Base-by-base conservation (phyloP, 768 basidiomycete genomes). In the Psilocybe tampanensis region DNA sequence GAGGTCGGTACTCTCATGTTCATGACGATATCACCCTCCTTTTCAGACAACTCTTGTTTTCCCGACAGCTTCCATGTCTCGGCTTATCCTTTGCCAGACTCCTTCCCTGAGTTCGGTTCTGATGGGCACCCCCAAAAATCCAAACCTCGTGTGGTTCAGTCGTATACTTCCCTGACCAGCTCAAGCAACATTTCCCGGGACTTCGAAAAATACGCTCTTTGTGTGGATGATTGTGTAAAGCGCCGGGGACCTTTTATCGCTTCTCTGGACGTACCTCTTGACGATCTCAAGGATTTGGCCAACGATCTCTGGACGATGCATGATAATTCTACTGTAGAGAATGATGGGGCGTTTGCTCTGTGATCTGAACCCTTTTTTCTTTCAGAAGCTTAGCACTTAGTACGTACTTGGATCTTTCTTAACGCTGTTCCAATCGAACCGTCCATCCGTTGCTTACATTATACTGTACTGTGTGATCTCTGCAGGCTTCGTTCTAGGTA, bases 301-400 rank as follows among this genome's bases (percentile, higher is more conserved):
- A 81, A 83, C 60, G 79, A 80, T 39, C 64, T 89, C 45, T 88
- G 88, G 86, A 79, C 76, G 18, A 70, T 88, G 24, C 77, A 80
- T 47, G 86, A 86, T 57, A 73, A 70, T 60, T 70, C 73, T 23
- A 69, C 68, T 13, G 71, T 44, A 23, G 50, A 53, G 8, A 33
- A 18, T 12, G 42, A 32, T 18, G 52, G 43, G 22, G 47, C 41
- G 5, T 15, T 36, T 36, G 45, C 19, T n/a, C 29, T 24, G 17
- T 56, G 22, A 17, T 8, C 43, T 45, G 8, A 26, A 44, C 17
- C 5, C 12, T 23, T 24, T 45, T 21, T 41, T 26, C 19, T 12
- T 33, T 36, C 19, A 48, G 18, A 22, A n/a, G n/a, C n/a, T n/a
- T n/a, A n/a, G n/a, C n/a, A 26, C 18, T 54, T 59, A 48, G 47